Evolutionary conservation across 2,329 filamentous ascomycete species (phyloP).

Genomic region (Dactylellina parvicollis): DNA sequence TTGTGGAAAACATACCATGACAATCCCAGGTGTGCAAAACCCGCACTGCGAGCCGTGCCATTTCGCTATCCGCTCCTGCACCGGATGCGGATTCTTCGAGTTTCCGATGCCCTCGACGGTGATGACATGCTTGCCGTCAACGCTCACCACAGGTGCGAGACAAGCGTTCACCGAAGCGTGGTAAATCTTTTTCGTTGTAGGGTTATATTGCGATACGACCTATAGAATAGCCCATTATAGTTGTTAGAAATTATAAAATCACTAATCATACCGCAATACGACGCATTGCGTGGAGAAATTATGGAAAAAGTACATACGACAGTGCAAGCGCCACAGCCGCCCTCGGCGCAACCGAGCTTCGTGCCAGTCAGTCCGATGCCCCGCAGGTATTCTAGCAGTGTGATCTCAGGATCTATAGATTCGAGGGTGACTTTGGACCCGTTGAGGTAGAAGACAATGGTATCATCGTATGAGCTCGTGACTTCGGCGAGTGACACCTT

Average conservation of each 20-base stretch:
- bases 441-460: slow-evolving; percentile 91
- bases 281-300: not conserved
- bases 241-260: too few relatives aligned
- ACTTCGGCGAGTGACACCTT: slow-evolving; percentile 68
- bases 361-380: slow-evolving; percentile 94
- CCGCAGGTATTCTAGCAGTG: slow-evolving; percentile 89
- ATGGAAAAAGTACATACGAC: slow-evolving; percentile 68
- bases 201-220: slow-evolving; percentile 90
- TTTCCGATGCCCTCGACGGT: slow-evolving; percentile 96
- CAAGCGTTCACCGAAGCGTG: slow-evolving; percentile 98
- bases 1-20: slow-evolving; percentile 70
- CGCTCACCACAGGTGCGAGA: slow-evolving; percentile 86
- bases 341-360: slow-evolving; percentile 95
- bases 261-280: not conserved
- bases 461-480: slow-evolving; percentile 83
- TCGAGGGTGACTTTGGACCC: slow-evolving; percentile 89
- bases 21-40: slow-evolving; percentile 97
- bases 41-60: slow-evolving; percentile 92
- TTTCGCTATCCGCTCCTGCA: slow-evolving; percentile 89
- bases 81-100: slow-evolving; percentile 83
- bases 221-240: slow-evolving; percentile 59
- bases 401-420: slow-evolving; percentile 84
- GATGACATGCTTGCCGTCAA: slow-evolving; percentile 98
- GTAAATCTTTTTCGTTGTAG: slow-evolving; percentile 89
- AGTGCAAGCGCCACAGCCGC: slow-evolving; percentile 94